phyloP scores from a whole-genome alignment of 1,284 basidiomycete species.

The Hortiboletus rubellus region DNA sequence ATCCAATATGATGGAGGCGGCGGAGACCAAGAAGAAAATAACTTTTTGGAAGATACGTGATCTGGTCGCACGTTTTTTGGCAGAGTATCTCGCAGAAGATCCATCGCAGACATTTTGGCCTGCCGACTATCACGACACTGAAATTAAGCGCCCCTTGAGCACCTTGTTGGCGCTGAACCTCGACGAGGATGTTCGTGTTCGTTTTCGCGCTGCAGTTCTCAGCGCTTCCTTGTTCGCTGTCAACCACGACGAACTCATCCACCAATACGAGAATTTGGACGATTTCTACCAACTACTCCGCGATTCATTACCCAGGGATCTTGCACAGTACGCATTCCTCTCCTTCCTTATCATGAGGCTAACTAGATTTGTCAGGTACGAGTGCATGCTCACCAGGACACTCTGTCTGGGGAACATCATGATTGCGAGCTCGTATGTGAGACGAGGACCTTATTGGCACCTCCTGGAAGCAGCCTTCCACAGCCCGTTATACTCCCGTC shows the following conservation, averaged over 20 bases:
- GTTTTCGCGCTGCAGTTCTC: conserved; percentile 72
- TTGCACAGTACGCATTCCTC: conserved; percentile 46
- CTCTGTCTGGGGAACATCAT: conserved; percentile 83
- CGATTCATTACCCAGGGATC: conserved; percentile 41
- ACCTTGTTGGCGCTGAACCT: conserved; percentile 54
- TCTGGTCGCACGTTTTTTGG: conserved; percentile 62
- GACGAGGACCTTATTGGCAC: conserved; percentile 89
- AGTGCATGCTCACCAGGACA: conserved; percentile 78
- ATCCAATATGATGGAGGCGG: conserved; percentile 40
- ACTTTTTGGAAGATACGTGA: conserved; percentile 73
- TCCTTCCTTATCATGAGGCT: not conserved
- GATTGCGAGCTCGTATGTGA: conserved; percentile 74
- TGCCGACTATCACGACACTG: conserved; percentile 30
- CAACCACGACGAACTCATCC: conserved; percentile 22
- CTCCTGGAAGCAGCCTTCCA: conserved; percentile 70
- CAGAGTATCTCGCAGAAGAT: conserved; percentile 63
- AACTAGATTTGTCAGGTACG: conserved; percentile 49
- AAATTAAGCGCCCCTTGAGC: conserved; percentile 43
- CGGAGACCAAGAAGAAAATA: conserved; percentile 42
- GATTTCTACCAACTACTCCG: conserved; percentile 48
- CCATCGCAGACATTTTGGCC: conserved; percentile 56
- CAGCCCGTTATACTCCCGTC: conserved; percentile 49
- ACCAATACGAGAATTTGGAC: conserved; percentile 26
- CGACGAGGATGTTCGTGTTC: conserved; percentile 85
- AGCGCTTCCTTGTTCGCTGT: conserved; percentile 61